phyloP scores from a whole-genome alignment of 345 rosid species.

The Theobroma cacao region DNA sequence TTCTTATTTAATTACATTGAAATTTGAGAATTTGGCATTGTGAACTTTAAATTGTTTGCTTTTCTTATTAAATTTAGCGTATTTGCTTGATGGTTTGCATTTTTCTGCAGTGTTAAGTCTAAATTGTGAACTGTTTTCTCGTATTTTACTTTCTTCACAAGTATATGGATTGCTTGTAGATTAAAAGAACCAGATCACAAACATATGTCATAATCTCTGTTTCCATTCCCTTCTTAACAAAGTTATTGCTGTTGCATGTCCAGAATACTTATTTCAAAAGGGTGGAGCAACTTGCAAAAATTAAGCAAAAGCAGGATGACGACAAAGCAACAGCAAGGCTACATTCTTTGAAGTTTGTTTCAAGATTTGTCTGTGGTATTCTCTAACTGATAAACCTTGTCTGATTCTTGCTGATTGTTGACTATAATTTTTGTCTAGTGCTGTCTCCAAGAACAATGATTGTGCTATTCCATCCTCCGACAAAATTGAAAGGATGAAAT shows the following conservation, averaged over 20 bases:
- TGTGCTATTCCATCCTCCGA: slow-evolving; percentile 29
- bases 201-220: neutral
- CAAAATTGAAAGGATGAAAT: slow-evolving; percentile 43
- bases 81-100: neutral
- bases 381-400: neutral
- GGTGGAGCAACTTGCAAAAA: slow-evolving; percentile 58
- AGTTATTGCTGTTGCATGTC: slow-evolving; percentile 12
- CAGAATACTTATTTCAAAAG: slow-evolving; percentile 51
- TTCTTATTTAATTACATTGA: neutral
- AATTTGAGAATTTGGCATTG: neutral
- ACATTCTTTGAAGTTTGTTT: slow-evolving; percentile 68
- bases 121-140: neutral
- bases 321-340: slow-evolving; percentile 59
- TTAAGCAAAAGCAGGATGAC: slow-evolving; percentile 82
- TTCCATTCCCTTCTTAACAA: neutral
- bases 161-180: neutral
- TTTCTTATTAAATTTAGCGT: neutral
- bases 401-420: slow-evolving; percentile 12
- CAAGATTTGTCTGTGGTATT: neutral
- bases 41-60: neutral
- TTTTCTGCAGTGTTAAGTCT: neutral
- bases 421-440: slow-evolving; percentile 24
- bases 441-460: slow-evolving; percentile 34
- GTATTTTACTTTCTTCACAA: neutral
- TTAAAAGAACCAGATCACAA: neutral